Base-by-base conservation (phyloP, 768 basidiomycete genomes). In the Pulveroboletus sp. region DNA sequence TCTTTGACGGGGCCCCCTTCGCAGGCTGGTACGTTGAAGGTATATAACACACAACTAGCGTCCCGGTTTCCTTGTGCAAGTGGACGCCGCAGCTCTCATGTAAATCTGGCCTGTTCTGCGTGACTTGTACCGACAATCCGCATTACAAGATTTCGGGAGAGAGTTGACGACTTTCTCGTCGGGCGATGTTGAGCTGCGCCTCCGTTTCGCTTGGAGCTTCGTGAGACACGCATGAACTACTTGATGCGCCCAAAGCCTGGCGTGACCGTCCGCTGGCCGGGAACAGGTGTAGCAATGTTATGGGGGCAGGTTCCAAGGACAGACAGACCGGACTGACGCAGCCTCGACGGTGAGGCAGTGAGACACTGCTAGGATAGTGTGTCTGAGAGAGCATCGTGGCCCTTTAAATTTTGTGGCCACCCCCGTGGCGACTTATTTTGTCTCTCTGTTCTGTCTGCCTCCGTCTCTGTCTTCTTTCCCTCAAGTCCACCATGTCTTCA, bases 161-260 rank as follows among this genome's bases (percentile, higher is more conserved):
- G 51, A 85, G 72, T 52, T 76, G 75, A 44, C 73, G 78, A 27
- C 86, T 69, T 61, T 90, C 86, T 55, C 86, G 74, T 36, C 74
- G 77, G 48, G 72, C 72, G 18, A 75, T 61, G 47, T 74, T 76
- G 38, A 90, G 61, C 53, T 73, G 82, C 58, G 79, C 77, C 64
- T 88, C 81, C 49, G 89, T 83, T 33, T 57, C 32, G 57, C 62
- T 87, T 89, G 60, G 45, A 33, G 17, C 32, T 39, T 18, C 5
- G 46, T 69, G 53, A 61, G 57, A 50, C 6, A 18, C 10, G 8
- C 2, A n/a, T 89, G 36, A 86, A 60, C 59, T 81, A 63, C 51
- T 66, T 75, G 57, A 81, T 82, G 51, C 80, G 72, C 60, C 88
- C 88, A 91, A n/a, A n/a, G n/a, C n/a, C n/a, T n/a, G n/a, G n/a